Base-by-base conservation (phyloP, 225 moss, liverwort and hornwort genomes). In the Pleurozium schreberi region DNA sequence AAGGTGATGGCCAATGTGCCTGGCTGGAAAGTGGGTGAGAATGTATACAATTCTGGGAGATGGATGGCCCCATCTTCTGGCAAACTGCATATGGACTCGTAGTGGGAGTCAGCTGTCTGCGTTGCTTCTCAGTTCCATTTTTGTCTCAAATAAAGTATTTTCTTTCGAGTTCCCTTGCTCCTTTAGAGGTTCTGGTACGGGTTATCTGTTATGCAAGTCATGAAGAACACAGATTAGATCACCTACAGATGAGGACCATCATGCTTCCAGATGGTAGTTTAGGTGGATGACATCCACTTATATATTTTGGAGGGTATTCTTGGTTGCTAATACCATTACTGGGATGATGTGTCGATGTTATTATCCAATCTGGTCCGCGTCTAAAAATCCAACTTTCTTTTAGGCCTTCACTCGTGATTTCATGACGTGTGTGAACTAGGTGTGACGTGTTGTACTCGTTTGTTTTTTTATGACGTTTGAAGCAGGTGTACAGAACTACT, bases 61-160 rank as follows among this genome's bases (percentile, higher is more conserved):
- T 99, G 97, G 96, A 96, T 99, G 97, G 73, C 99, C 57, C 99
- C 99, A 45, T 93, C 99, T 73, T 96, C 96, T 76, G 99, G 99
- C 61, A 99, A 99, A 95, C 83, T 95, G 81, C 84, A 92, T 26
- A 87, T 92, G 71, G 93, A 93, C 47, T 93, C 87, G 52, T 94
- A 89, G 74, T 63, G 65, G 80, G 58, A 88, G 21, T 81, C 65
- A 49, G 81, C 53, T 81, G n/a, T 87, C 57, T 45, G 52, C 66
- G 68, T 81, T 89, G 84, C 80, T 84, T 81, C 80, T 82, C 85
- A 84, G 82, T 89, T 68, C 75, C 88, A 92, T 87, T 93, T 90
- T 93, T 89, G 89, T 85, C 78, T 79, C 50, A 38, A 91, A 91
- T 81, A 89, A 87, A 88, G 81, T 77, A 80, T 73, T 89, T 84